Evolutionary conservation across 805 yeast genomes (phyloP).

Genomic region (Nakazawaea wickerhamii): DNA sequence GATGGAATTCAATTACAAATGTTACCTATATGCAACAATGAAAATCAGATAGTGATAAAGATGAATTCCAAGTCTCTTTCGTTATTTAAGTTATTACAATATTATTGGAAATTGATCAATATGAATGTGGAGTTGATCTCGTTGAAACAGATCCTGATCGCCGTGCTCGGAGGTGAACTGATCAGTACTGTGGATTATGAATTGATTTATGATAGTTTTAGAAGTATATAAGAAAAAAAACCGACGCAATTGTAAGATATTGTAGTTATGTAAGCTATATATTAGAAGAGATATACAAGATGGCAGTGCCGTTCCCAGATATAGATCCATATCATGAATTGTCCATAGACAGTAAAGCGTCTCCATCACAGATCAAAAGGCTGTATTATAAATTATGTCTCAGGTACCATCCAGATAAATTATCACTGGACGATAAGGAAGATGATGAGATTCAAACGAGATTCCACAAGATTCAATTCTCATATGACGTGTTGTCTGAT

Average conservation of each 20-base stretch:
- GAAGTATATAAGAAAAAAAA: conserved; percentile 1
- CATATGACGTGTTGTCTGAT: conserved; percentile 66
- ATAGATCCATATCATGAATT: conserved; percentile 59
- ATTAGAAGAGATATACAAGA: conserved; percentile 5
- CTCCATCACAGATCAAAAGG: conserved; percentile 55
- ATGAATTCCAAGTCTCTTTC: conserved; percentile 24
- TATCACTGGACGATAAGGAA: conserved; percentile 27
- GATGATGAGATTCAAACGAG: conserved; percentile 24
- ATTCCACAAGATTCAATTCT: conserved; percentile 70
- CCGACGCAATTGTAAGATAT: too few species aligned
- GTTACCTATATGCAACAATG: not conserved
- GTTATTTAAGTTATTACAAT: conserved; percentile 20
- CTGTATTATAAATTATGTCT: conserved; percentile 63
- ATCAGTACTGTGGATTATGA: conserved; percentile 3
- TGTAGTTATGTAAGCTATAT: too few species aligned
- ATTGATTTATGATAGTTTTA: conserved; percentile 6
- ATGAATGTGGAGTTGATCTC: conserved; percentile 19
- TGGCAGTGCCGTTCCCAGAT: conserved; percentile 42
- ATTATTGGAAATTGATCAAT: conserved; percentile 26
- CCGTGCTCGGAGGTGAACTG: conserved; percentile 4
- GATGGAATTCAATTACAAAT: conserved; percentile 41
- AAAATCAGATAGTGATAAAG: conserved; percentile 15
- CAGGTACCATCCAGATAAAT: conserved; percentile 68
- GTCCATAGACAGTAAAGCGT: conserved; percentile 32
- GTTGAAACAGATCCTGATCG: not conserved